Base-by-base conservation (phyloP, 1,139 yeast species). In the Yamadazyma blattariae region DNA sequence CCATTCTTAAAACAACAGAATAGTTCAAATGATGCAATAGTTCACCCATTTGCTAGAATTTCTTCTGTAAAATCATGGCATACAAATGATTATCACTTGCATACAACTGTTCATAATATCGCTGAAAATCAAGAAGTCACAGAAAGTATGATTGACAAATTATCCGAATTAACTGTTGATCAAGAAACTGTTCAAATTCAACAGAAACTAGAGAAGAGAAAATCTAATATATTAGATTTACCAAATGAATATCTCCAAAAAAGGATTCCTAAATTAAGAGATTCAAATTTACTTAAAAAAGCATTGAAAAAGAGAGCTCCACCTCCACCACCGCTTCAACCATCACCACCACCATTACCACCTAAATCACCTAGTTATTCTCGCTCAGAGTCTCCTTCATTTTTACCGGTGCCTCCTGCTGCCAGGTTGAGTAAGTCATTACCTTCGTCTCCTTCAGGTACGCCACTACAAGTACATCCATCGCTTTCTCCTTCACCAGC, bases 301-400 rank as follows among this genome's bases (percentile, higher is more conserved):
- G 68, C 69, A 6, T 41, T 51, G 36, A 58, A 46, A 30, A 66
- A 64, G 40, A 57, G 51, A 35, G 65, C 74, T 1, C 74, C 74
- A 1, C 71, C 73, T 1, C 74, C 74, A 2, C 73, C 73, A 6
- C 61, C 64, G 2, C 19, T 5, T 1, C 74, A 74, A 2, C 73
- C 73, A 6, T 61, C 64, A 3, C 20, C 15, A 17, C 5, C 25
- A 23, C 59, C 55, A 9, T 34, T 36, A 15, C 33, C 56, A 9
- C 38, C 41, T 8, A 30, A 34, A 27, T 27, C 35, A 5, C 30
- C 34, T n/a, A 29, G 24, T 16, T 28, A 10, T 21, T 16, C 11
- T 10, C 19, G 19, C 7, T 17, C 19, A 17, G 19, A 17, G 7
- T 15, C 27, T 6, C 24, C 14, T 15, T 16, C 7, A 3, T 25